These are phyloP conservation scores for Blastobotrys ciferrii DNA, from an alignment of 1,139 yeast genomes.

Conservation along the genomic window DNA sequence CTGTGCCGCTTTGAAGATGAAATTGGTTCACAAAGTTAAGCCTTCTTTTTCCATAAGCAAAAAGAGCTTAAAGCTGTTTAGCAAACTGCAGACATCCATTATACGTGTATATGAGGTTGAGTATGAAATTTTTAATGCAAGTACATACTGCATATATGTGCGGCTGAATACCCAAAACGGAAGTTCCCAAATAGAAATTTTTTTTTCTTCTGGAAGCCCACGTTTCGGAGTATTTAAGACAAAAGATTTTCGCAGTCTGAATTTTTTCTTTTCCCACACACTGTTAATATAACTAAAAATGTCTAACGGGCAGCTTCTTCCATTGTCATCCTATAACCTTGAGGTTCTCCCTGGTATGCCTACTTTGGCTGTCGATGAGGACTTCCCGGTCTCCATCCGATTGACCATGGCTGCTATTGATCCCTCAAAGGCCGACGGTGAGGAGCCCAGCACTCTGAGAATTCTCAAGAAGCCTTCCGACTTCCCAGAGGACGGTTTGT, in stretches of 20 bases:
- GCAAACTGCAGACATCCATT: too few relatives aligned
- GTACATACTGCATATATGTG: too few relatives aligned
- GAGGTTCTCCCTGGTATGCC: conserved; percentile 85
- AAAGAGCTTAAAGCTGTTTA: too few relatives aligned
- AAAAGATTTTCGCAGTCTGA: neutral
- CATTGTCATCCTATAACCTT: conserved; percentile 81
- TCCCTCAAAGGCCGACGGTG: conserved; percentile 78
- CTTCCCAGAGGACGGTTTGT: conserved; percentile 50
- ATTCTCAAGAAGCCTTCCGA: conserved; percentile 71
- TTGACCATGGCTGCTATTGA: conserved; percentile 94
- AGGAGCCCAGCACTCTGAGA: conserved; percentile 79
- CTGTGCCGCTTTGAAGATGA: too few relatives aligned
- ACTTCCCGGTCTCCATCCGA: conserved; percentile 84
- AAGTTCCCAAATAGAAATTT: conserved; percentile 5
- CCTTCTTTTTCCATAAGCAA: too few relatives aligned
- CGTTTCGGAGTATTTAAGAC: neutral
- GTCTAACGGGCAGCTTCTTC: conserved; percentile 47
- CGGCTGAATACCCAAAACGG: neutral
- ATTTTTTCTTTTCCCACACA: conserved; percentile 7
- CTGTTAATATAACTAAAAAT: neutral
- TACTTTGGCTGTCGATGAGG: conserved; percentile 80
- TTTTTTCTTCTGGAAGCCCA: neutral
- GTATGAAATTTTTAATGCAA: too few relatives aligned
- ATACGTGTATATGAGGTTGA: too few relatives aligned
- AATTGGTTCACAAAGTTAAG: too few relatives aligned